Percentiles rank a stretch among this genome's conserved stretches.
Evolutionary conservation across 768 basidiomycete species (phyloP).

Genomic region (Suillus brevipes): DNA sequence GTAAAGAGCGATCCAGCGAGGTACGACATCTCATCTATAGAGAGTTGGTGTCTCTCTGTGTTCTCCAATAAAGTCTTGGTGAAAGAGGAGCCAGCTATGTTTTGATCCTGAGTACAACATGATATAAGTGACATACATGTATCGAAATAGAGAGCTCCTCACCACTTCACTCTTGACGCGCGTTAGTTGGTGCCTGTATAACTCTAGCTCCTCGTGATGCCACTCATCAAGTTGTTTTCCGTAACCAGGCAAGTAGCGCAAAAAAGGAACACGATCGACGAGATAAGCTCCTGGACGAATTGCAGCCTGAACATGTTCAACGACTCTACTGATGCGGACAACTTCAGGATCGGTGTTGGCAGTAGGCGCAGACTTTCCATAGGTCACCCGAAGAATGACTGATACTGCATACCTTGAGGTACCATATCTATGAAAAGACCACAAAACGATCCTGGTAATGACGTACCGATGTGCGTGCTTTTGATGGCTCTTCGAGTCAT

Average conservation of each 20-base stretch:
- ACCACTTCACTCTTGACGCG: not conserved
- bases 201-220: not conserved
- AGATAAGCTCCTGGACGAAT: not conserved
- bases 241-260: not conserved
- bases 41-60: not conserved
- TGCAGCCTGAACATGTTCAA: not conserved
- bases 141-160: not conserved
- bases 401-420: not conserved
- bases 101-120: not conserved
- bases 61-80: not conserved
- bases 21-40: not conserved
- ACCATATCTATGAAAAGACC: not conserved
- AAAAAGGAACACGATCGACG: not conserved
- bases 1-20: not conserved
- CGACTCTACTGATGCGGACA: not conserved
- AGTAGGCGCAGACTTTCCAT: not conserved
- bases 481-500: not conserved
- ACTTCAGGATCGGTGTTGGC: not conserved
- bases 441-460: not conserved
- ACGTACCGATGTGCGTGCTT: not conserved
- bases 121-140: not conserved
- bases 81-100: not conserved
- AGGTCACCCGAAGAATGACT: not conserved
- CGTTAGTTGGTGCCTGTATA: not conserved
- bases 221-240: not conserved